Conservation (phyloP, 148 eudicot species). For the Vaccinium vitisidaea region DNA sequence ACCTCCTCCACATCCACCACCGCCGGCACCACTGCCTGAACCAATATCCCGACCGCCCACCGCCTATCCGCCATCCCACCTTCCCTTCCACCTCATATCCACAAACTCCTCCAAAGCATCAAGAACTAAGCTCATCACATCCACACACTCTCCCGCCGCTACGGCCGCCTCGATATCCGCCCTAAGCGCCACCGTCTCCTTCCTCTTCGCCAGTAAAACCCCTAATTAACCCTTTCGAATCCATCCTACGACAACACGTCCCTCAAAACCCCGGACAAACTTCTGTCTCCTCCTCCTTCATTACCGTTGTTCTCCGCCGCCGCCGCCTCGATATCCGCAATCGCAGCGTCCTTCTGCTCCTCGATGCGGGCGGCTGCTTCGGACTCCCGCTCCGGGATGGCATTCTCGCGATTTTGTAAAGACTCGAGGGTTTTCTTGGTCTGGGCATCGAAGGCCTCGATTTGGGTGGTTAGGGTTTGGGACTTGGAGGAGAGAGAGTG, state of each 20-base stretch:
- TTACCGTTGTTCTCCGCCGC: neutral
- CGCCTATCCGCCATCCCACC: conserved; percentile 38
- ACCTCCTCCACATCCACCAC: conserved; percentile 6
- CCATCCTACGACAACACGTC: conserved; percentile 43
- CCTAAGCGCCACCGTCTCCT: conserved; percentile 34
- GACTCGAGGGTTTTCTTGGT: conserved; percentile 24
- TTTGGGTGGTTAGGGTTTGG: conserved; percentile 41
- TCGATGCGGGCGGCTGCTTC: conserved; percentile 30
- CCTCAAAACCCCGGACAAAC: conserved; percentile 26
- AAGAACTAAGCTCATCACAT: conserved; percentile 40
- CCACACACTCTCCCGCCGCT: conserved; percentile 46
- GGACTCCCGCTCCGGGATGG: conserved; percentile 28
- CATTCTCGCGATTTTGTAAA: conserved; percentile 37
- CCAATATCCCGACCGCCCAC: conserved; percentile 53
- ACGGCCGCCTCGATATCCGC: conserved; percentile 27
- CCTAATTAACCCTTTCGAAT: conserved; percentile 28
- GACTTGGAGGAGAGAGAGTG: conserved; percentile 32
- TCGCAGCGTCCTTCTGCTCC: conserved; percentile 24
- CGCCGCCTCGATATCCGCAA: conserved; percentile 28
- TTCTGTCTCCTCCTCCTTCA: conserved; percentile 1
- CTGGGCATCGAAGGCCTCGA: conserved; percentile 31
- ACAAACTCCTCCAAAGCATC: conserved; percentile 52
- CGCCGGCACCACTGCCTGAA: conserved; percentile 35
- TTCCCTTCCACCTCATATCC: conserved; percentile 25
- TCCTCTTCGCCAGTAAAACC: conserved; percentile 37